Base-by-base conservation (phyloP, 2,329 filamentous ascomycete species). In the Arthrobotrys entomopaga region DNA sequence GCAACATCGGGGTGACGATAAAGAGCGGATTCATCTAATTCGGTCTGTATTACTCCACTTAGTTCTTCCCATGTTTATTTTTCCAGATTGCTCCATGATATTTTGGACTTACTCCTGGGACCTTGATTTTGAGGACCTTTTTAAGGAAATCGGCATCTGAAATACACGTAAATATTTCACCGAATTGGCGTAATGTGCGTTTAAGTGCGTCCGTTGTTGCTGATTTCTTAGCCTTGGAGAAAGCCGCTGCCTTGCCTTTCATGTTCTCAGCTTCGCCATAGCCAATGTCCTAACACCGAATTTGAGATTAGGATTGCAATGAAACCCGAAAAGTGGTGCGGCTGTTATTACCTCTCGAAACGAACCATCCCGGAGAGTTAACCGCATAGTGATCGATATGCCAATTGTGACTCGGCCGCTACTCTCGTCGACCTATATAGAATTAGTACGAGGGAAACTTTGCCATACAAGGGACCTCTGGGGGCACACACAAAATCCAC, bases 221-320 rank as follows among this genome's bases (percentile, higher is more conserved):
- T 83, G 98, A 93, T 81, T 99, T 99, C 84, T 98, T 99, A 0
- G 95, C 93, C 82, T 99, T 99, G 81, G 99, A 95, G 79, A 98
- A 99, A 0, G 94, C 95, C 59, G 91, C 90, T 2, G 93, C 94
- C 83, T 99, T 99, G 65, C 92, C 91, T 82, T 94, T 96, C 81
- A 90, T 92, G 80, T 99, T 99, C 81, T 98, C 94, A 78, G 96
- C 96, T 77, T 95, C 91, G 6, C 95, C 95, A 80, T 99, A 99
- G 26, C 95, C 95, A 76, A 98, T 90, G 80, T 99, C 95, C 86
- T 87, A 66, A 7, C 11, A 6, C 38, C n/a, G 40, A 24, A 15
- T 43, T 43, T 20, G 29, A 40, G n/a, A 15, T 58, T 48, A 53
- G 42, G 20, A 22, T 11, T 1, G 40, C 13, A 58, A 16, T 24